Base-by-base conservation (phyloP, 108 stramenopile species). In the Epithemia pelagica region DNA sequence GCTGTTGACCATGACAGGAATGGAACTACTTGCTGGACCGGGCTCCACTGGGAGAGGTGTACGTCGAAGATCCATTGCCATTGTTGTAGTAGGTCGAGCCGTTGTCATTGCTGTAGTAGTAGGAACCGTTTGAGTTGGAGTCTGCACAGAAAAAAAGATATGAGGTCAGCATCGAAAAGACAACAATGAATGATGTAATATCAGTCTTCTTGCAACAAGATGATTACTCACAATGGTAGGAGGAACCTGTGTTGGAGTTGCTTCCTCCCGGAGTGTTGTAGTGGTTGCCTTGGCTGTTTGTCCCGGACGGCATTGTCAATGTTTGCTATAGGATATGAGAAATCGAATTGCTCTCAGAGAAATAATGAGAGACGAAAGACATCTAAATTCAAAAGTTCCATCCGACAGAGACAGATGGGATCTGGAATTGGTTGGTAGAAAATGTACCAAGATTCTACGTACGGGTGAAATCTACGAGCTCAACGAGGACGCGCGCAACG, bases 81-180 rank as follows among this genome's bases (percentile, higher is more conserved):
- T 26, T 77, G 81, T 87, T 87, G 81, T 90, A 90, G 78, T 90
- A 90, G 20, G 78, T 80, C n/a, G 81, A 84, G 1, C 90, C 90
- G 63, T 91, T 91, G 80, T 91, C 90, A 62, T 91, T 91, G 64
- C 74, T 62, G 75, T 91, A 90, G 75, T 91, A 91, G 78, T 91
- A 91, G 37, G 75, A 78, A 1, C 90, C 90, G 58, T 91, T 88
- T 20, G 51, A 58, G 85, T 91, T 91, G 31, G 87, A 88, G 77
- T 91, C 86, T 87, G 28, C 1, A 60, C 0, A 33, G 24, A 28
- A 7, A 2, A 72, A 29, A 51, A 68, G 19, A n/a, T 31, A 10
- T 25, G 31, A 28, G 37, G 20, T 28, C 8, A 28, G 25, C 24
- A 54, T 24, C 52, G 32, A 71, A 27, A 69, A 67, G 26, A 19